Base-by-base conservation (phyloP, 23 red algal species). In the Gracilaria domingensis region DNA sequence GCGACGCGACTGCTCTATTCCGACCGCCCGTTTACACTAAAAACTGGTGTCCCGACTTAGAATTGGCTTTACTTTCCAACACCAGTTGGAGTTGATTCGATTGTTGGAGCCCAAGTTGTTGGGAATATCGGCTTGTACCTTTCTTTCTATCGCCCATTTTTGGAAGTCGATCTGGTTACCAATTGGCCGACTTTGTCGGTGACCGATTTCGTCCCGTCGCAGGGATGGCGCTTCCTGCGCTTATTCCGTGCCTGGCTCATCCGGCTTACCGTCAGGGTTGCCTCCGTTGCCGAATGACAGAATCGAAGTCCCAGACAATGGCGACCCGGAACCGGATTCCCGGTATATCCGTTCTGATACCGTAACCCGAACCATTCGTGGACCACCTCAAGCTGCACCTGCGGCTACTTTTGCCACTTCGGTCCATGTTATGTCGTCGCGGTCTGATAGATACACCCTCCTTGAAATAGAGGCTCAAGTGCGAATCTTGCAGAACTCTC, bases 41-140 rank as follows among this genome's bases (percentile, higher is more conserved):
- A 11, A 64, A 64, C 24, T 64, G 24, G 59, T 64, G 24, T 64
- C 59, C 59, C 24, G 14, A 64, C 59, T 64, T 64, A 64, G 59
- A 64, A 64, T 32, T 24, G 59, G 59, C 4, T 5, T 26, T 18
- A 12, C 11, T 55, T 55, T 7, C 51, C 8, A 28, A 64, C 59
- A 30, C 13, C 32, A 0, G 21, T 26, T 64, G n/a, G 1, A 18
- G 7, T 30, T 30, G n/a, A 18, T 2, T 1, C 6, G 2, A 6
- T 2, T 64, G 6, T 30, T 32, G 5, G 28, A 8, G 3, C 6
- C 59, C 59, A 2, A 30, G 1, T 30, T 24, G 6, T 26, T 64
- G n/a, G 24, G 18, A 32, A 24, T 18, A 13, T 64, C 24, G 24
- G 24, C 24, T 64, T 64, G n/a, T n/a, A n/a, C n/a, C n/a, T n/a